phyloP scores from a whole-genome alignment of 345 rosid genomes.

The Psidium friedrichsthalianum region DNA sequence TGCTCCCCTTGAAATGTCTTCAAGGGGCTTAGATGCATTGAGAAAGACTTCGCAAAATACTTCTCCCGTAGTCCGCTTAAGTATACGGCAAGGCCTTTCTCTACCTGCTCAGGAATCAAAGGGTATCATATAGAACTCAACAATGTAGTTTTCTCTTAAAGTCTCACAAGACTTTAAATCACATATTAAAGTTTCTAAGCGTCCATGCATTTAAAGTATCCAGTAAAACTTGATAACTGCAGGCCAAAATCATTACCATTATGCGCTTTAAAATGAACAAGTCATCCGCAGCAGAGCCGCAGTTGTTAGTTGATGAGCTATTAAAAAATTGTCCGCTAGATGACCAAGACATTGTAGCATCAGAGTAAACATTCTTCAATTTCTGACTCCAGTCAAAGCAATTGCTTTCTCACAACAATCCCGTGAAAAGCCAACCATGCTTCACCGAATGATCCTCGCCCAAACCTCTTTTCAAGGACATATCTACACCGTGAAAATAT shows the following conservation, averaged over 20 bases:
- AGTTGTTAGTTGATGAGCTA: constrained; percentile 24
- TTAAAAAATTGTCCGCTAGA: constrained; percentile 15
- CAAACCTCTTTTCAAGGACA: constrained; percentile 72
- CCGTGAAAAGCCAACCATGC: constrained; percentile 93
- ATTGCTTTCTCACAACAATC: constrained; percentile 43
- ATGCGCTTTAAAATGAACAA: constrained; percentile 82
- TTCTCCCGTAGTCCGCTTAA: constrained; percentile 90
- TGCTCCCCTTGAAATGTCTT: constrained; percentile 22
- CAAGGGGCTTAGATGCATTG: constrained; percentile 47
- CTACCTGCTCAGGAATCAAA: constrained; percentile 49
- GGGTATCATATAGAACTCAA: neutral
- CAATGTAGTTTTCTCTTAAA: neutral
- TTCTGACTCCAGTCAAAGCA: constrained; percentile 30
- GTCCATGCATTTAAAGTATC: neutral
- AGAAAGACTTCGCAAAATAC: constrained; percentile 78
- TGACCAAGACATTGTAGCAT: constrained; percentile 11
- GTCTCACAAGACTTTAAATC: neutral
- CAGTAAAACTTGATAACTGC: neutral
- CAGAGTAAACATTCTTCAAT: constrained; percentile 24
- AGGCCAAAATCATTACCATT: constrained; percentile 40
- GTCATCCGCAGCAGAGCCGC: constrained; percentile 31
- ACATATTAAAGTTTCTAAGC: neutral
- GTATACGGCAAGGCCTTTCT: constrained; percentile 72
- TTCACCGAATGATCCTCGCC: constrained; percentile 91
- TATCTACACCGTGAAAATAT: constrained; percentile 37